A percentile compares a stretch with the other conserved stretches of the same genome.
phyloP scores from a whole-genome alignment of 176 grass and related monocot species.

The Carex littledalei region DNA sequence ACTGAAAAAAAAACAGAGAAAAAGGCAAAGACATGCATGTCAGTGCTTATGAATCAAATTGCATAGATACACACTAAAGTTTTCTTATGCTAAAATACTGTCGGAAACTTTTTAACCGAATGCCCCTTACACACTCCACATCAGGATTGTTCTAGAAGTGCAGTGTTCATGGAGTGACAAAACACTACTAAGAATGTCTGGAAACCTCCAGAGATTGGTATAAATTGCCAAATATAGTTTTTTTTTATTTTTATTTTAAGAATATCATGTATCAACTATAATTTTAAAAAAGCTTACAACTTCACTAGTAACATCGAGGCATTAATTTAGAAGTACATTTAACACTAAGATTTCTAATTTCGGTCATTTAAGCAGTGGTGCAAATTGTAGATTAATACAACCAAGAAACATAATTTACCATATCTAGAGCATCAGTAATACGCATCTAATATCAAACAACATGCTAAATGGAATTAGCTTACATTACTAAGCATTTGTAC shows the following conservation, averaged over 20 bases:
- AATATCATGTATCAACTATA: background rate
- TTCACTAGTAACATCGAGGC: background rate
- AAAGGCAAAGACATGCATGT: slow-evolving; percentile 3
- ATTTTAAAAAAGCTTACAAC: background rate
- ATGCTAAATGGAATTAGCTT: background rate
- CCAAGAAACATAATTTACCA: background rate
- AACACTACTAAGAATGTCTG: background rate
- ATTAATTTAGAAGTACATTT: background rate
- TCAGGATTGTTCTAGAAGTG: background rate
- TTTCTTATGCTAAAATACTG: background rate
- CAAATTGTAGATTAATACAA: background rate
- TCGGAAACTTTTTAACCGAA: background rate
- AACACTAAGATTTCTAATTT: background rate
- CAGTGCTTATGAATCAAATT: background rate
- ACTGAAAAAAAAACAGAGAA: slow-evolving; percentile 24
- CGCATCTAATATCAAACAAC: background rate
- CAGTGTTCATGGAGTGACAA: background rate
- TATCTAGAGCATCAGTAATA: background rate
- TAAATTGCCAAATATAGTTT: slow-evolving; percentile 3
- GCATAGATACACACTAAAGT: background rate
- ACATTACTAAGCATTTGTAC: background rate
- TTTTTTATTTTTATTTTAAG: background rate
- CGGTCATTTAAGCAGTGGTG: background rate
- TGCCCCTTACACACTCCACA: background rate
- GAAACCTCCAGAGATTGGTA: background rate